A percentile compares a stretch with the other conserved stretches of the same genome.
Evolutionary conservation across 139 green algal species (phyloP).

Genomic region (Dunaliella primolecta): DNA sequence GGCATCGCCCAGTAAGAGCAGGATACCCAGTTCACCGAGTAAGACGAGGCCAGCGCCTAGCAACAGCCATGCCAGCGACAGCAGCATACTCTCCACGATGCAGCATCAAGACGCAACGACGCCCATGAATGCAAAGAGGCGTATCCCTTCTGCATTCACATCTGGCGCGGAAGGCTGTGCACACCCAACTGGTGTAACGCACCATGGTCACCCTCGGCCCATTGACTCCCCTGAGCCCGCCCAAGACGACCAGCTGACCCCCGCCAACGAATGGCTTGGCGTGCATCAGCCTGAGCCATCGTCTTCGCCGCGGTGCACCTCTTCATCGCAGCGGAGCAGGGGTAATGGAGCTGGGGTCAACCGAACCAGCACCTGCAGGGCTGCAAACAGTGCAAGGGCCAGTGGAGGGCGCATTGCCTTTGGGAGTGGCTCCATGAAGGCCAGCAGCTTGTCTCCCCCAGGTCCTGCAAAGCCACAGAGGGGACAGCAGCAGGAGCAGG

Average conservation of each 20-base stretch:
- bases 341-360: neutral
- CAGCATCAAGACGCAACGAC: too few relatives aligned
- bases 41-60: too few relatives aligned
- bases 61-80: neutral
- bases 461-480: neutral
- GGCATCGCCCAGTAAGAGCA: too few relatives aligned
- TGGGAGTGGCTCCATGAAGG: neutral
- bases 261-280: neutral
- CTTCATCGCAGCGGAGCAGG: too few relatives aligned
- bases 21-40: too few relatives aligned
- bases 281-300: neutral
- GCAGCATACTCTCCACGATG: neutral
- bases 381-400: neutral
- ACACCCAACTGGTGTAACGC: too few relatives aligned
- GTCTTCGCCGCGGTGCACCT: neutral
- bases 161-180: too few relatives aligned
- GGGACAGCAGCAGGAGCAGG: neutral
- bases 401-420: neutral
- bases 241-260: too few relatives aligned
- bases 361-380: neutral
- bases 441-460: neutral
- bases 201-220: too few relatives aligned
- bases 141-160: too few relatives aligned
- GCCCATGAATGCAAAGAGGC: too few relatives aligned
- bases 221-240: too few relatives aligned